Base-by-base conservation (phyloP, 2,329 filamentous ascomycete species). In the Ophiostoma populinum region DNA sequence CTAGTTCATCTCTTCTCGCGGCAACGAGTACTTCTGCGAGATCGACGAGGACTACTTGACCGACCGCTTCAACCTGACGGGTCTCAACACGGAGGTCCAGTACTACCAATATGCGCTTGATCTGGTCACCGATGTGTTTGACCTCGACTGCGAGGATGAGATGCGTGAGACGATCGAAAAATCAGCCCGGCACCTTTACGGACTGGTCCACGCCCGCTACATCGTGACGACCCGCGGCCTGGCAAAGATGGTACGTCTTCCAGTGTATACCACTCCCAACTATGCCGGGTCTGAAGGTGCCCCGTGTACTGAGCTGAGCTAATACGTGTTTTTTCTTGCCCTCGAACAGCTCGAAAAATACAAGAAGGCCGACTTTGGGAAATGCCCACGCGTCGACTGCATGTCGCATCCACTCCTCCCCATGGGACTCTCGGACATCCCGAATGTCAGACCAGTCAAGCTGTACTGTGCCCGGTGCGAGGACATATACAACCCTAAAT, bases 91-190 rank as follows among this genome's bases (percentile, higher is more conserved):
- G 24, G 90, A 98, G 55, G 90, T 98, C 11, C 82, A 93, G 51
- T 94, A 95, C 63, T 98, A 98, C 51, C 90, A 98, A 58, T 94
- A 98, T 70, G 90, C 90, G 12, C 70, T 98, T 30, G 90, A 98
- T 53, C 73, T 98, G 12, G 83, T 98, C 39, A 98, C 90, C 34
- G 90, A 98, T 50, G 87, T 95, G 32, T 98, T 98, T 57, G 90
- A 98, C 52, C 76, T 95, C 50, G 90, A 98, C 56, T 94, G 90
- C 59, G 87, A 95, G 54, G 90, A 98, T 56, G 87, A 95, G 49
- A 92, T 95, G 75, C 75, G 90, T 43, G 90, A 95, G 62, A 82
- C 86, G 43, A 95, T 98, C 44, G 90, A 98, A 59, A 95, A 94
- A 60, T 92, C 85, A 25, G 90, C 90, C 3, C 70, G 90, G 42